Percentiles rank a stretch among this genome's conserved stretches.
Conservation (phyloP, 306 rosid genomes). For the Quercus parvula region DNA sequence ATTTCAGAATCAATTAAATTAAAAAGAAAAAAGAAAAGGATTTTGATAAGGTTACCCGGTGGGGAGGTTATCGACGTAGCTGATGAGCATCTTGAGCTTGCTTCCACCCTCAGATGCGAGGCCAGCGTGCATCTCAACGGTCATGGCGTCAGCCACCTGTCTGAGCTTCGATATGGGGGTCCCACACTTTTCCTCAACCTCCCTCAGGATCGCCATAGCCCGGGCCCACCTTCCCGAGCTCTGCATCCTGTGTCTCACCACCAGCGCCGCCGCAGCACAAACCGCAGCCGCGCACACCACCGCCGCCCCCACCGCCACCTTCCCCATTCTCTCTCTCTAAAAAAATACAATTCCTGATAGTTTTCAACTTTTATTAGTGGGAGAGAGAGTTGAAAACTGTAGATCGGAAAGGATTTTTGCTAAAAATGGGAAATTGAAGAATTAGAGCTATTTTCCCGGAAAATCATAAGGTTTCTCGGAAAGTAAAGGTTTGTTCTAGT, state of each 20-base stretch:
- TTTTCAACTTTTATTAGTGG: background rate
- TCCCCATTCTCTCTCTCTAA: slow-evolving; percentile 50
- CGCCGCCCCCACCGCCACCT: slow-evolving; percentile 58
- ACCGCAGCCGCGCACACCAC: slow-evolving; percentile 69
- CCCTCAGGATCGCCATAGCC: slow-evolving; percentile 50
- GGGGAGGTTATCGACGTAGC: slow-evolving; percentile 90
- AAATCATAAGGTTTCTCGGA: background rate
- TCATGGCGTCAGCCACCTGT: slow-evolving; percentile 84
- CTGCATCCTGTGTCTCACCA: slow-evolving; percentile 46
- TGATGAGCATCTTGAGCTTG: slow-evolving; percentile 95
- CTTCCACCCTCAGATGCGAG: slow-evolving; percentile 95
- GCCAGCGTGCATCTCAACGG: slow-evolving; percentile 95
- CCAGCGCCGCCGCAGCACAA: slow-evolving; percentile 81
- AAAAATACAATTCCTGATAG: too few species aligned
- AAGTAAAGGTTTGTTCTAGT: background rate
- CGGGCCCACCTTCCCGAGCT: slow-evolving; percentile 58
- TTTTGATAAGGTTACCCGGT: slow-evolving; percentile 54
- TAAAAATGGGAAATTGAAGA: background rate
- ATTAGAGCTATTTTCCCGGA: background rate
- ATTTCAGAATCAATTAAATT: background rate
- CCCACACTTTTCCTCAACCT: slow-evolving; percentile 61
- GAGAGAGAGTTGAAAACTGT: background rate
- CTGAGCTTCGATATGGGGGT: slow-evolving; percentile 68
- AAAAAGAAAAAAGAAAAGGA: background rate
- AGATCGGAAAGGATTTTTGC: background rate